phyloP scores from a whole-genome alignment of 202 grass and related monocot genomes.

The Panicum hallii region DNA sequence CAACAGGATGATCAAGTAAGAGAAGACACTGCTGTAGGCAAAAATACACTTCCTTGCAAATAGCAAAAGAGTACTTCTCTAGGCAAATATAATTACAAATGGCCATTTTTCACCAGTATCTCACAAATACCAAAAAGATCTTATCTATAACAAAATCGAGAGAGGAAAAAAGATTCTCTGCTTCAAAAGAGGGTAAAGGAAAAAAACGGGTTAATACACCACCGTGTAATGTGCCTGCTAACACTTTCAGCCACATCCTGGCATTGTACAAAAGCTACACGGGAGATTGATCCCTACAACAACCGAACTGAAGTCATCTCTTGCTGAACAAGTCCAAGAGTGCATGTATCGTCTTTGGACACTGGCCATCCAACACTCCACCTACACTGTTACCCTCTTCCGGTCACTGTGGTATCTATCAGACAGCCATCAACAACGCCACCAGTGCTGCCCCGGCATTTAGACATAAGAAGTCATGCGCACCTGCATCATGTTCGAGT shows the following conservation, averaged over 20 bases:
- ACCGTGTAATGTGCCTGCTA: conserved; percentile 11
- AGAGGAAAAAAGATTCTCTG: not conserved
- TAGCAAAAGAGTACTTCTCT: too few species aligned
- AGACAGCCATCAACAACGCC: conserved; percentile 24
- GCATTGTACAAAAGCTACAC: conserved; percentile 38
- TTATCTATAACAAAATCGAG: not conserved
- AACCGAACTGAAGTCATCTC: not conserved
- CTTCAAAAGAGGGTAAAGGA: not conserved
- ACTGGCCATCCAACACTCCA: not conserved
- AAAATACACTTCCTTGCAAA: too few species aligned
- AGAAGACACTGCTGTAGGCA: too few species aligned
- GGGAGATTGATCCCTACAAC: conserved; percentile 26
- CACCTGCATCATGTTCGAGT: conserved; percentile 83
- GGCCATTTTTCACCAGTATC: too few species aligned
- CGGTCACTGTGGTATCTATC: conserved; percentile 39
- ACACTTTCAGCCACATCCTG: conserved; percentile 12
- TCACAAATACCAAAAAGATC: too few species aligned
- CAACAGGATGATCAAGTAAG: too few species aligned
- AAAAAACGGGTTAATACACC: conserved; percentile 12
- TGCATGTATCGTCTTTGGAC: not conserved
- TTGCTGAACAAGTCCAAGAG: conserved; percentile 24
- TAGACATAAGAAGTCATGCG: conserved; percentile 90
- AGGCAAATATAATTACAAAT: too few species aligned
- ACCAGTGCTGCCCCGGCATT: not conserved
- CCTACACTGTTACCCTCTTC: conserved; percentile 4